A percentile compares a stretch with the other conserved stretches of the same genome.
phyloP scores from a whole-genome alignment of 331 rosid species.

The Cucumis variabilis region DNA sequence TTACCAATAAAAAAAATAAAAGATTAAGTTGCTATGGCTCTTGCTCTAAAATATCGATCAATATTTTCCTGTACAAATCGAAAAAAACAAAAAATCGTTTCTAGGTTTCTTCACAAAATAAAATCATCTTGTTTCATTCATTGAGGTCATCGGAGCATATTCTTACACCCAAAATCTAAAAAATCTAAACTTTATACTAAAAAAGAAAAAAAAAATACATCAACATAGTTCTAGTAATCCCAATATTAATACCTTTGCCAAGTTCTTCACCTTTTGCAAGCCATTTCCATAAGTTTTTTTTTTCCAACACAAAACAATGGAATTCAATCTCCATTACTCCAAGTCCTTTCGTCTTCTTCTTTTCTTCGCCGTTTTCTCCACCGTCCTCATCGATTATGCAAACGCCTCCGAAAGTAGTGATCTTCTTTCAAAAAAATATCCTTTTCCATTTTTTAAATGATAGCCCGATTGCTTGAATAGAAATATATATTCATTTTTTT shows the following conservation, averaged over 20 bases:
- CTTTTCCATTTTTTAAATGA: no score
- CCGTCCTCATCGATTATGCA: not conserved
- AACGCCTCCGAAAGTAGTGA: not conserved
- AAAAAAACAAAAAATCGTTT: not conserved
- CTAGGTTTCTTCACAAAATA: not conserved
- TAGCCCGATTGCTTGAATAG: no score
- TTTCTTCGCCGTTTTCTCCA: not conserved
- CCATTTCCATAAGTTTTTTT: no score
- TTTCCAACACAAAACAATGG: not conserved
- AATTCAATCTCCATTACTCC: not conserved
- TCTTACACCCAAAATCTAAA: not conserved
- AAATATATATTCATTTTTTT: no score
- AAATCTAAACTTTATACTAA: not conserved
- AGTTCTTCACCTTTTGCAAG: not conserved
- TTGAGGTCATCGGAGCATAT: slow-evolving; percentile 3
- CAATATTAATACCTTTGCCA: not conserved
- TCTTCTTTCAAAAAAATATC: no score
- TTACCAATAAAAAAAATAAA: no score
- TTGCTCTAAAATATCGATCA: no score
- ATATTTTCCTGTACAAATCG: not conserved
- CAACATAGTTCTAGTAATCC: not conserved
- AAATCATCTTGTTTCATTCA: not conserved
- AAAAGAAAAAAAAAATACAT: not conserved
- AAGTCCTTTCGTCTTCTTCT: not conserved
- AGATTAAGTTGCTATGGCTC: no score